Conservation (phyloP, 768 basidiomycete genomes). For the Gautieria morchelliformis region DNA sequence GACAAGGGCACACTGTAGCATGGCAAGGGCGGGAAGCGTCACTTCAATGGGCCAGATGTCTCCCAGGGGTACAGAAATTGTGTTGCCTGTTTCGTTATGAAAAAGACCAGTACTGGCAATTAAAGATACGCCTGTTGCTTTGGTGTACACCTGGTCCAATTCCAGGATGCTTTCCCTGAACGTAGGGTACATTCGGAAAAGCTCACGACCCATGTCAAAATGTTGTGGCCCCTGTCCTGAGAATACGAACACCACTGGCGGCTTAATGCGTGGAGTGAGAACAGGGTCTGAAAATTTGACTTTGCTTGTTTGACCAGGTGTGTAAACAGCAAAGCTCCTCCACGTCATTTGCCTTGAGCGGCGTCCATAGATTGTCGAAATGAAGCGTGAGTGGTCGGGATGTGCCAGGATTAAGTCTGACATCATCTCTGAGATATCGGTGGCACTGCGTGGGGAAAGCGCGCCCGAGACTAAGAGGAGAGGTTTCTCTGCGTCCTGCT, state of each 20-base stretch:
- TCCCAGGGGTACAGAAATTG: neutral
- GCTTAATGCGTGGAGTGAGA: conserved; percentile 18
- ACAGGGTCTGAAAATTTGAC: conserved; percentile 22
- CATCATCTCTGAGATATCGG: conserved; percentile 2
- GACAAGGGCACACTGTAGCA: conserved; percentile 9
- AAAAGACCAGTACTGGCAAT: conserved; percentile 30
- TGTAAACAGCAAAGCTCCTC: conserved; percentile 10
- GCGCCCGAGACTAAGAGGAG: conserved; percentile 26
- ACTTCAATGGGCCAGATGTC: conserved; percentile 10
- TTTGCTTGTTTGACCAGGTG: neutral
- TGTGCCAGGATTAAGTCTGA: neutral
- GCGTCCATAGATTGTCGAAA: conserved; percentile 10
- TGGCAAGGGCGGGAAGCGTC: conserved; percentile 9
- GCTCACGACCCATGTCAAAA: conserved; percentile 10
- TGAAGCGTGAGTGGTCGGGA: neutral
- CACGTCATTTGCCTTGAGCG: conserved; percentile 13
- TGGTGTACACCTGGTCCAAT: conserved; percentile 15
- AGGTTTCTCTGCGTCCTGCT: conserved; percentile 10
- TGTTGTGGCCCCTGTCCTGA: conserved; percentile 13
- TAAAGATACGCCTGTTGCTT: conserved; percentile 26
- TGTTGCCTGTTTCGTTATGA: conserved; percentile 10
- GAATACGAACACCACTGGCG: conserved; percentile 22
- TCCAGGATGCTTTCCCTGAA: conserved; percentile 8
- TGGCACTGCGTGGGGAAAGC: conserved; percentile 26
- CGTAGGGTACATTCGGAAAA: conserved; percentile 3